Percentiles rank a stretch among this genome's conserved stretches.
Conservation (phyloP, 2,329 filamentous ascomycete species). For the Pseudogymnoascus sp. region DNA sequence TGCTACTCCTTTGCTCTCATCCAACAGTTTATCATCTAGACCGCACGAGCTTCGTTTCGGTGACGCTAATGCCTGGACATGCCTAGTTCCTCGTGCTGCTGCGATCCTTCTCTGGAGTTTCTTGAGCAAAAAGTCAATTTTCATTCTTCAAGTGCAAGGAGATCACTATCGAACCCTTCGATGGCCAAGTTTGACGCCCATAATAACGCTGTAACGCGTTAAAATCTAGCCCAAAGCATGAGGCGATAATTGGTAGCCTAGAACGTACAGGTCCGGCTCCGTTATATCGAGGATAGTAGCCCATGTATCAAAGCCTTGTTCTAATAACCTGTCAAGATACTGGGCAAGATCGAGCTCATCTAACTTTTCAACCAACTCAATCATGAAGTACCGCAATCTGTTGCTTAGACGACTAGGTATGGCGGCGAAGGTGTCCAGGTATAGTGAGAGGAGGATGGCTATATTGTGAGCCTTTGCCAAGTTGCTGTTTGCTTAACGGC, state of each 20-base stretch:
- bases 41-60: constrained; percentile 26
- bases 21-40: constrained; percentile 45
- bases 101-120: constrained; percentile 76
- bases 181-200: constrained; percentile 73
- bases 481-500: too few relatives aligned
- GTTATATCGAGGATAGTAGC: too few relatives aligned
- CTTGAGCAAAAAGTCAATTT: constrained; percentile 33
- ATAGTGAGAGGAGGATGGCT: background rate
- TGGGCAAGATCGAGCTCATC: constrained; percentile 69
- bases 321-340: constrained; percentile 63
- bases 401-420: background rate
- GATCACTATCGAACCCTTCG: constrained; percentile 51
- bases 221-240: constrained; percentile 12
- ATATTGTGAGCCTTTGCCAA: too few relatives aligned
- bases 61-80: constrained; percentile 29
- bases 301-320: constrained; percentile 80
- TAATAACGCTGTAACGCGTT: constrained; percentile 46
- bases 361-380: constrained; percentile 56
- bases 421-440: background rate
- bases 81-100: constrained; percentile 53
- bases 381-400: constrained; percentile 10
- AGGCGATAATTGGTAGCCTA: background rate
- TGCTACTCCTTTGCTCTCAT: constrained; percentile 45
- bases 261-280: too few relatives aligned
- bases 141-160: constrained; percentile 13